Conservation (phyloP, 2,329 filamentous ascomycete genomes). For the Penicillium glabrum region DNA sequence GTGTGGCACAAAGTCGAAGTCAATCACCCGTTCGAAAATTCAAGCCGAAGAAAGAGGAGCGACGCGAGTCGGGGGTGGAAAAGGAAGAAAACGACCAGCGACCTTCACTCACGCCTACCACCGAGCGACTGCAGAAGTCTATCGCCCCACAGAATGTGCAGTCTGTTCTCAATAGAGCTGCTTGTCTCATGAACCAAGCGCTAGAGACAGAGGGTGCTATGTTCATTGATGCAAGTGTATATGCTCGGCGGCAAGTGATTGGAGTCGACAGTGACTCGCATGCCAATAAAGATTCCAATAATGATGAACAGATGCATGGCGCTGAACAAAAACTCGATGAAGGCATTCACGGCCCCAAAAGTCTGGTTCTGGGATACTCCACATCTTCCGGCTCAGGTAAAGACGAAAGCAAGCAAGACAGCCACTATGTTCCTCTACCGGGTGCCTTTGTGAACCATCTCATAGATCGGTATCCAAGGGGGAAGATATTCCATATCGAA, state of each 20-base stretch:
- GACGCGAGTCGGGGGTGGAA: background rate
- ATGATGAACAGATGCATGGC: background rate
- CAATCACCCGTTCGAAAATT: slow-evolving; percentile 17
- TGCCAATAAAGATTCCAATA: background rate
- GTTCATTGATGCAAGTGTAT: slow-evolving; percentile 21
- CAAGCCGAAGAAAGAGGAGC: background rate
- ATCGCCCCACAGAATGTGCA: slow-evolving; percentile 16
- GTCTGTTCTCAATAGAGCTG: slow-evolving; percentile 17
- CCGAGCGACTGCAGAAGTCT: slow-evolving; percentile 15
- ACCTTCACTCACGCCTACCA: slow-evolving; percentile 15
- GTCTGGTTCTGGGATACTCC: slow-evolving; percentile 18
- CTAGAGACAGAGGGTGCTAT: slow-evolving; percentile 20
- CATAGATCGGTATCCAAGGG: slow-evolving; percentile 19
- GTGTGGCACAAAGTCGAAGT: background rate
- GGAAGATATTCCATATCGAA: slow-evolving; percentile 24
- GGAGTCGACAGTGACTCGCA: background rate
- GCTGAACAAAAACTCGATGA: background rate
- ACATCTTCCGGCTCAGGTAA: slow-evolving; percentile 10
- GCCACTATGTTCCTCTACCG: slow-evolving; percentile 14
- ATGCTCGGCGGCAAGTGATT: slow-evolving; percentile 16
- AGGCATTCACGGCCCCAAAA: slow-evolving; percentile 9
- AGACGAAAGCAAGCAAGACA: slow-evolving; percentile 2
- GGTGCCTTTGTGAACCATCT: slow-evolving; percentile 17
- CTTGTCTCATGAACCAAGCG: slow-evolving; percentile 17
- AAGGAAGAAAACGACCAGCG: slow-evolving; percentile 7